Evolutionary conservation across 495 filamentous ascomycete species (phyloP).

Genomic region (Penicillium soppii): DNA sequence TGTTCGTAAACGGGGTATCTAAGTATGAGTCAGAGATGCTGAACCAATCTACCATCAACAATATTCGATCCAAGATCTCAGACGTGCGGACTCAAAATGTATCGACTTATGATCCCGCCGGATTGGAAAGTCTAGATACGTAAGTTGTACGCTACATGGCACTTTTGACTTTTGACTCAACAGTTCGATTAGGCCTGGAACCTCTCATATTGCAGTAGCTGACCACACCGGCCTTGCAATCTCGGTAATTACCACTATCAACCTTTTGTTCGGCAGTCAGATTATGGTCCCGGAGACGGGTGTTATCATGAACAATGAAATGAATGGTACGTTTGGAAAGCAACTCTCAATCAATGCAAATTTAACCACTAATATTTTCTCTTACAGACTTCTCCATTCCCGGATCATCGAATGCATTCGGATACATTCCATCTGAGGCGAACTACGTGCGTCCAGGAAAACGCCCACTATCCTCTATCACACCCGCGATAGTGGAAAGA

Average conservation of each 20-base stretch:
- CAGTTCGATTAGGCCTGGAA: constrained; percentile 53
- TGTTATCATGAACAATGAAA: constrained; percentile 91
- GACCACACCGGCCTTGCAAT: constrained; percentile 70
- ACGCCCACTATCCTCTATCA: constrained; percentile 76
- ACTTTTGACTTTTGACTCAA: not conserved
- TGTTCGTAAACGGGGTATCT: constrained; percentile 62
- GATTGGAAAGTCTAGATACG: constrained; percentile 61
- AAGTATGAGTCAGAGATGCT: constrained; percentile 68
- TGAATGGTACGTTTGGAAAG: constrained; percentile 64
- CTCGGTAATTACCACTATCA: constrained; percentile 77
- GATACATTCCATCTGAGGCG: constrained; percentile 71
- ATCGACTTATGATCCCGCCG: constrained; percentile 66
- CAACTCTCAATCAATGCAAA: not conserved
- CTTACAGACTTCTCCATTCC: constrained; percentile 71
- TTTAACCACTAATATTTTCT: not conserved
- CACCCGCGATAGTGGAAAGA: constrained; percentile 71
- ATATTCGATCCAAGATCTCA: constrained; percentile 64
- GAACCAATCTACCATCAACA: constrained; percentile 50
- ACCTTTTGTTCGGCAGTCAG: constrained; percentile 76
- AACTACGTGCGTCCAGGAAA: constrained; percentile 84
- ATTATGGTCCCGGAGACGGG: constrained; percentile 79
- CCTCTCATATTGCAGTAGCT: constrained; percentile 70
- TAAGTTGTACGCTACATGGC: constrained; percentile 21
- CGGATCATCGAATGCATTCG: constrained; percentile 71
- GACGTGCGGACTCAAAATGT: constrained; percentile 67